Conservation (phyloP, 352 stramenopile genomes). For the Phytophthora palmivora region DNA sequence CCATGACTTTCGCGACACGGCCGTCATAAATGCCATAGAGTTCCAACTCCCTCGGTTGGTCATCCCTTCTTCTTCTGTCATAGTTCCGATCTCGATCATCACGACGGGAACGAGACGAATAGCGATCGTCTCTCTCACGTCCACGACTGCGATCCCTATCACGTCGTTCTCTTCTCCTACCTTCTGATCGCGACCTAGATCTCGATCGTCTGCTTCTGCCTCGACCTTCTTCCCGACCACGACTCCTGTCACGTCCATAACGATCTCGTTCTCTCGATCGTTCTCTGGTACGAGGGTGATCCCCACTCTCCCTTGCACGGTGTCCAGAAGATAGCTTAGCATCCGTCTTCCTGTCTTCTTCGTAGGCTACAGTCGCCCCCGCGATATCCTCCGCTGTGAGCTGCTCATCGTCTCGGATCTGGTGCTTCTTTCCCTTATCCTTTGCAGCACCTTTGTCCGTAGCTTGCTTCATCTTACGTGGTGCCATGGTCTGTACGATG, state of each 20-base stretch:
- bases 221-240: conserved; percentile 38
- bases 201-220: conserved; percentile 41
- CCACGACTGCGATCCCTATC: conserved; percentile 39
- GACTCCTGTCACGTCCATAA: conserved; percentile 36
- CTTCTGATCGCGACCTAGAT: conserved; percentile 47
- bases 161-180: conserved; percentile 26
- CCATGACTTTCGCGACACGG: conserved; percentile 94
- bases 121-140: conserved; percentile 33
- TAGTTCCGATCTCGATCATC: conserved; percentile 43
- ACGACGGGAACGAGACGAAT: conserved; percentile 34
- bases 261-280: conserved; percentile 28
- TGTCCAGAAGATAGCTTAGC: conserved; percentile 4
- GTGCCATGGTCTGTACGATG: conserved; percentile 85
- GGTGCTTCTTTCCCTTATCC: conserved; percentile 39
- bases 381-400: conserved; percentile 75
- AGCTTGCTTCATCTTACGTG: conserved; percentile 48
- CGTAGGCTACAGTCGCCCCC: conserved; percentile 42
- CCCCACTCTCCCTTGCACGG: conserved; percentile 24
- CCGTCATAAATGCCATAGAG: conserved; percentile 97
- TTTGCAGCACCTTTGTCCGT: conserved; percentile 3
- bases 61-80: conserved; percentile 26
- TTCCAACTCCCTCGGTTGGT: conserved; percentile 62
- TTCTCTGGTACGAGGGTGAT: conserved; percentile 20
- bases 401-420: conserved; percentile 68
- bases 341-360: conserved; percentile 26